A percentile compares a stretch with the other conserved stretches of the same genome.
These are phyloP conservation scores for Aspergillus egyptiacus DNA, from an alignment of 495 filamentous ascomycete species.

Conservation along the genomic window DNA sequence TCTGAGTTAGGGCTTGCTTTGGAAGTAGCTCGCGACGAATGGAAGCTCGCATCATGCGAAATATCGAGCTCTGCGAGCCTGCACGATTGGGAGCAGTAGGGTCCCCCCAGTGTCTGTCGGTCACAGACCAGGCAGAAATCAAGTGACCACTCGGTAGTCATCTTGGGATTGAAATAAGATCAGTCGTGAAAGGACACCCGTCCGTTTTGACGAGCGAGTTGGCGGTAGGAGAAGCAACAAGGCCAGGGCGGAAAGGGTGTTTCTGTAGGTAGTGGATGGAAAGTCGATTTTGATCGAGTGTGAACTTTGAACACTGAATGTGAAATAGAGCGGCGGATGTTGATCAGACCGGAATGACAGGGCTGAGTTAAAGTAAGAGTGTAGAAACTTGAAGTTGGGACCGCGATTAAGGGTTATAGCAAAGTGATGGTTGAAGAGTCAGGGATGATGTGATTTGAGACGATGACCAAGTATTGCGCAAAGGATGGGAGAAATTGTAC, in stretches of 20 bases:
- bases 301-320: not conserved
- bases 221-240: not conserved
- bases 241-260: not conserved
- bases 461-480: constrained; percentile 4
- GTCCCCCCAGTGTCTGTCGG: constrained; percentile 67
- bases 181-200: not conserved
- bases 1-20: not conserved
- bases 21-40: constrained; percentile 34
- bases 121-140: constrained; percentile 96
- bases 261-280: not conserved
- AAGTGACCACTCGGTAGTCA: constrained; percentile 79
- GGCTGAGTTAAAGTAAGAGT: not conserved
- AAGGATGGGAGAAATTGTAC: constrained; percentile 2
- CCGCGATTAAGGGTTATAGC: not conserved
- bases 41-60: constrained; percentile 29
- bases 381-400: not conserved
- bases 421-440: not conserved
- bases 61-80: constrained; percentile 81
- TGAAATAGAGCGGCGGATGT: no score
- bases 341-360: no score
- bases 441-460: not conserved
- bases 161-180: constrained; percentile 18
- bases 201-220: not conserved
- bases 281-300: not conserved
- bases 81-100: constrained; percentile 93